Conservation (phyloP, 169 alveolate species). For the Eimeria maxima region DNA sequence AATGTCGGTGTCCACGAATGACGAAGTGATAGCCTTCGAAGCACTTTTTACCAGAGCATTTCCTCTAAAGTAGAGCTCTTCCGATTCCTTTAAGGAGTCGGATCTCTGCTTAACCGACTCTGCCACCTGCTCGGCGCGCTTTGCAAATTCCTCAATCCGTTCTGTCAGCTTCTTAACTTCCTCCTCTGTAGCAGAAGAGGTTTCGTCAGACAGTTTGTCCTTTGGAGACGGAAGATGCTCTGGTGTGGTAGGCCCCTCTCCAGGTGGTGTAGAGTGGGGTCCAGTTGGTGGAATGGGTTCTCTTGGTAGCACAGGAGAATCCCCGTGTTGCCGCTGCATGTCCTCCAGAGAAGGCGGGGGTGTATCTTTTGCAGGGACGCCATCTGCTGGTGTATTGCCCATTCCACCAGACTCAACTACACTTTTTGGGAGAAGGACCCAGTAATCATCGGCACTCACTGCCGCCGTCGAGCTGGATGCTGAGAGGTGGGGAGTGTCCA, state of each 20-base stretch:
- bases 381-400: background rate
- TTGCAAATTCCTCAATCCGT: background rate
- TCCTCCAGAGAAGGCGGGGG: background rate
- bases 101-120: too few species aligned
- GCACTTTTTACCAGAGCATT: background rate
- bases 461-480: background rate
- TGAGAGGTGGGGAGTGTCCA: too few species aligned
- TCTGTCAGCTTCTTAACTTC: background rate
- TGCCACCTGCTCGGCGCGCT: background rate
- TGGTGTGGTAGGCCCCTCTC: slow-evolving; percentile 7
- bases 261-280: background rate
- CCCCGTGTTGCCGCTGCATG: background rate
- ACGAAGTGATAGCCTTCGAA: too few species aligned
- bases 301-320: background rate
- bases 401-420: background rate
- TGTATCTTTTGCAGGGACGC: background rate
- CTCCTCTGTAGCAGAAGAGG: background rate
- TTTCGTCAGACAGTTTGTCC: background rate
- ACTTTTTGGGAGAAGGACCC: background rate
- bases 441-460: background rate
- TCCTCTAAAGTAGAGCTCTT: background rate
- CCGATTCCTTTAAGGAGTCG: background rate
- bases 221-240: background rate
- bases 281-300: background rate
- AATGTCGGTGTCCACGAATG: background rate